Percentiles rank a stretch among this genome's conserved stretches.
Conservation (phyloP, 352 stramenopile genomes). For the Globisporangium nunn region DNA sequence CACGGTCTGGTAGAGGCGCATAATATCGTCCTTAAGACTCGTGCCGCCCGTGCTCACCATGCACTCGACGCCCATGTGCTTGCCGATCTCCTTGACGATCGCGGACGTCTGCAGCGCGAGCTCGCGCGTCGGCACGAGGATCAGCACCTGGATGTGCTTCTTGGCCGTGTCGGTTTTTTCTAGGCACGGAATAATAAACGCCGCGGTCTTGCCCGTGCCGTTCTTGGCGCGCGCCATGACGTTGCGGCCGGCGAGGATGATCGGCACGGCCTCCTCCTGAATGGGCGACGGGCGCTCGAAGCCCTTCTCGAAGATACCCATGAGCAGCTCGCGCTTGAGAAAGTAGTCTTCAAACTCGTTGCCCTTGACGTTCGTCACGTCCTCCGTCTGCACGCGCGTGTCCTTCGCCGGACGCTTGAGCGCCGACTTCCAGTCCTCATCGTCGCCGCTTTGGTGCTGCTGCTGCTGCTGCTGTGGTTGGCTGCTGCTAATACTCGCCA, state of each 20-base stretch:
- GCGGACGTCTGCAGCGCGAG: constrained; percentile 98
- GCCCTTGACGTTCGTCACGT: constrained; percentile 98
- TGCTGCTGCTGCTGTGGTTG: constrained; percentile 9
- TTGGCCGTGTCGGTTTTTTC: constrained; percentile 98
- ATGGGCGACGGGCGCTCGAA: constrained; percentile 99
- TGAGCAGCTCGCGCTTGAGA: constrained; percentile 98
- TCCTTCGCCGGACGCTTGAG: constrained; percentile 82
- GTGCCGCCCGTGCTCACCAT: constrained; percentile 99
- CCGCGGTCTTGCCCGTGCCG: constrained; percentile 98
- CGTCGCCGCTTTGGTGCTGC: constrained; percentile 17
- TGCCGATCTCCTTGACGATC: constrained; percentile 98
- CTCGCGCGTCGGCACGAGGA: constrained; percentile 98
- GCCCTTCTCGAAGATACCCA: constrained; percentile 99
- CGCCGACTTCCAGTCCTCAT: constrained; percentile 67
- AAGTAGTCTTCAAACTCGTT: constrained; percentile 99
- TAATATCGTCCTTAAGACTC: constrained; percentile 99
- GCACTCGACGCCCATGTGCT: constrained; percentile 95
- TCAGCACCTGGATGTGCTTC: constrained; percentile 97
- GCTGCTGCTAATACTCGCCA: constrained; percentile 5
- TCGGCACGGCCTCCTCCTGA: constrained; percentile 98
- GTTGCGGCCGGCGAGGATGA: constrained; percentile 97
- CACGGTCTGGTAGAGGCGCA: constrained; percentile 98
- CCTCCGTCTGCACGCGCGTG: constrained; percentile 89
- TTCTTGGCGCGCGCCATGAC: constrained; percentile 99
- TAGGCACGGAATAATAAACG: constrained; percentile 99